These are phyloP conservation scores for Ophiocordyceps camponoti-floridani DNA, from an alignment of 2,329 filamentous ascomycete species.

Conservation along the genomic window DNA sequence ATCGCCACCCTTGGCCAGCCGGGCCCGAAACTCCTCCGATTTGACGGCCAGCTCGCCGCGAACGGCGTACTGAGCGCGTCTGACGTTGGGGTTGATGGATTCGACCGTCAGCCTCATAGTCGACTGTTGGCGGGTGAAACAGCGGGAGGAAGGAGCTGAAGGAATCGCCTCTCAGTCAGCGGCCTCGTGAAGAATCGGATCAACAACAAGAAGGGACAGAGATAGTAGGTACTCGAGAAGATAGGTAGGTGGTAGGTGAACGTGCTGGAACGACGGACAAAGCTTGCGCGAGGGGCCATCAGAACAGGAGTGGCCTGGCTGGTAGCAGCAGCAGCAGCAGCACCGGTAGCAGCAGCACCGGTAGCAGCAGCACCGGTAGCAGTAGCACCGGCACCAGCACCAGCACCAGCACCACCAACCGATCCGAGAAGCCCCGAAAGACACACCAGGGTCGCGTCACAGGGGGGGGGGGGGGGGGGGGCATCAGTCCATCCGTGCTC, in stretches of 20 bases:
- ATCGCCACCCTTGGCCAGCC: slow-evolving; percentile 39
- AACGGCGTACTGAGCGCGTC: slow-evolving; percentile 84
- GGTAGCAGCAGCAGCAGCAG: background rate
- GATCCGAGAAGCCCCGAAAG: background rate
- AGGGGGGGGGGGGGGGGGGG: too few species aligned
- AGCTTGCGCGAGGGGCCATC: background rate
- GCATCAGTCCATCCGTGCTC: background rate
- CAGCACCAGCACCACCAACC: too few species aligned
- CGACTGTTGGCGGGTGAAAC: slow-evolving; percentile 9
- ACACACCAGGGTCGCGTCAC: too few species aligned
- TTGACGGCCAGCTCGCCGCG: slow-evolving; percentile 88
- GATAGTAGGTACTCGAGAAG: background rate
- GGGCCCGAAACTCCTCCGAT: slow-evolving; percentile 75
- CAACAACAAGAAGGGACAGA: background rate
- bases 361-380: background rate
- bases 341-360: background rate
- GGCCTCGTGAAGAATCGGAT: background rate
- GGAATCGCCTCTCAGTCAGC: background rate
- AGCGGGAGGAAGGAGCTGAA: background rate
- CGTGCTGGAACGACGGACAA: background rate
- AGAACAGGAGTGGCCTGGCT: background rate
- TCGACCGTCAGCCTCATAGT: slow-evolving; percentile 45
- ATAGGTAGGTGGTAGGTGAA: background rate
- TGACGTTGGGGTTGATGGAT: slow-evolving; percentile 86
- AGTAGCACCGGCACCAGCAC: background rate